These are phyloP conservation scores for Ophiostoma populinum DNA, from an alignment of 2,329 filamentous ascomycete genomes.

Conservation along the genomic window DNA sequence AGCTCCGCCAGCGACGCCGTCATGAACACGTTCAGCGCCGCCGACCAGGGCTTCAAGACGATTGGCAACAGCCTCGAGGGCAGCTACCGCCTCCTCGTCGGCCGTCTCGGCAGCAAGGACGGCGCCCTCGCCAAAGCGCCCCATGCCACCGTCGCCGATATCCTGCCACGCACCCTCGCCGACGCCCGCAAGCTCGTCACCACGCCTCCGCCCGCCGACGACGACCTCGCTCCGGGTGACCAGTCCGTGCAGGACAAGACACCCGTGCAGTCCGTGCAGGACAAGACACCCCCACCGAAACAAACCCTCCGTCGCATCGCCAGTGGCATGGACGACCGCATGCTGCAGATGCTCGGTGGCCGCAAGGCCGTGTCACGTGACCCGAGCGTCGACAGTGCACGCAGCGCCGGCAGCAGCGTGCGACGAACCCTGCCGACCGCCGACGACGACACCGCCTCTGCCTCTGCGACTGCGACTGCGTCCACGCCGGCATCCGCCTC, in stretches of 20 bases:
- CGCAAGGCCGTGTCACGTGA: slow-evolving; percentile 37
- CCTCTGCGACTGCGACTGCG: slow-evolving; percentile 1
- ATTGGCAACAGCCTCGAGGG: slow-evolving; percentile 82
- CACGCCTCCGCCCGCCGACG: slow-evolving; percentile 47
- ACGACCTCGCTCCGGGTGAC: slow-evolving; percentile 34
- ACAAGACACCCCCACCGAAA: slow-evolving; percentile 4
- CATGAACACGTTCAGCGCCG: slow-evolving; percentile 71
- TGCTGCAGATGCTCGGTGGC: slow-evolving; percentile 56
- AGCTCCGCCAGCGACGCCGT: slow-evolving; percentile 72
- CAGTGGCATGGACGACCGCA: slow-evolving; percentile 36
- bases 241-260: slow-evolving; percentile 18
- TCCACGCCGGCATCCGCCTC: slow-evolving; percentile 10
- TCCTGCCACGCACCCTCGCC: slow-evolving; percentile 76
- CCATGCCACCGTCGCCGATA: slow-evolving; percentile 20
- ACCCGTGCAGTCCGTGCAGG: no score
- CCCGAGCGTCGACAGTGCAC: slow-evolving; percentile 56
- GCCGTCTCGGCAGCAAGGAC: slow-evolving; percentile 44
- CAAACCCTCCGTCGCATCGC: slow-evolving; percentile 1
- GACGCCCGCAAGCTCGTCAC: slow-evolving; percentile 81
- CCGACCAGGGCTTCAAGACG: slow-evolving; percentile 81
- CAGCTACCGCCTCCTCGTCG: slow-evolving; percentile 86
- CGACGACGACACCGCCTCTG: no score
- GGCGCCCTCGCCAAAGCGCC: slow-evolving; percentile 33
- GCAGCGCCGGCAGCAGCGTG: slow-evolving; percentile 26
- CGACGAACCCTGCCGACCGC: slow-evolving; percentile 10